A percentile compares a stretch with the other conserved stretches of the same genome.
Evolutionary conservation across 1,284 basidiomycete species (phyloP).

Genomic region (Pseudozyma sp.): DNA sequence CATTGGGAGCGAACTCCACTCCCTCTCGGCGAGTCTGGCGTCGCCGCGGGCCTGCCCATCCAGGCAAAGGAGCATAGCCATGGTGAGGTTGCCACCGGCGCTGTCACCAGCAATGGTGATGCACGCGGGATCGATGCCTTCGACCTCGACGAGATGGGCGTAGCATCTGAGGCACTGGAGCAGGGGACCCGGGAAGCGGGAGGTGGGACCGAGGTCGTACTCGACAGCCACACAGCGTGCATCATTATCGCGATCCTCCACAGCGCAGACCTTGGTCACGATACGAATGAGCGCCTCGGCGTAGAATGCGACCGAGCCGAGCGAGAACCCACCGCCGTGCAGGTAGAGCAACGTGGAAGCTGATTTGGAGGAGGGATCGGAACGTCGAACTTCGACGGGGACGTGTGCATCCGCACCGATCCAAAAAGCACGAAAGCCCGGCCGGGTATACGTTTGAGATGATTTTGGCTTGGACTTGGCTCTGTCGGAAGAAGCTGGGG

Average conservation of each 20-base stretch:
- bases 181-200: constrained; percentile 60
- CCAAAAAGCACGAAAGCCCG: constrained; percentile 62
- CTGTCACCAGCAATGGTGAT: constrained; percentile 67
- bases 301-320: constrained; percentile 67
- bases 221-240: constrained; percentile 65
- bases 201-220: constrained; percentile 62
- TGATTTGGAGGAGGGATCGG: constrained; percentile 30
- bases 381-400: constrained; percentile 35
- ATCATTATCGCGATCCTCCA: constrained; percentile 43
- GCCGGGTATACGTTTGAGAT: constrained; percentile 13
- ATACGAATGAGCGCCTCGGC: constrained; percentile 65
- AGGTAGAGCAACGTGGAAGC: constrained; percentile 63
- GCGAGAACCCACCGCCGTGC: constrained; percentile 67
- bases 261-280: constrained; percentile 54
- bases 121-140: constrained; percentile 52
- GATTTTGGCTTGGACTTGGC: neutral
- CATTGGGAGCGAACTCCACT: constrained; percentile 63
- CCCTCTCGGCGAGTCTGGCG: constrained; percentile 47
- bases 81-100: constrained; percentile 64
- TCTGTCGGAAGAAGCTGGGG: constrained; percentile 2
- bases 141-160: constrained; percentile 65
- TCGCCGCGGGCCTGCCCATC: constrained; percentile 52
- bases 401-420: constrained; percentile 54
- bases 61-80: constrained; percentile 62
- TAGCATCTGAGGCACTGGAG: constrained; percentile 67